Percentiles rank a stretch among this genome's conserved stretches.
Evolutionary conservation across 106 monocot genomes (phyloP).

Genomic region (Apostasia ramifera): DNA sequence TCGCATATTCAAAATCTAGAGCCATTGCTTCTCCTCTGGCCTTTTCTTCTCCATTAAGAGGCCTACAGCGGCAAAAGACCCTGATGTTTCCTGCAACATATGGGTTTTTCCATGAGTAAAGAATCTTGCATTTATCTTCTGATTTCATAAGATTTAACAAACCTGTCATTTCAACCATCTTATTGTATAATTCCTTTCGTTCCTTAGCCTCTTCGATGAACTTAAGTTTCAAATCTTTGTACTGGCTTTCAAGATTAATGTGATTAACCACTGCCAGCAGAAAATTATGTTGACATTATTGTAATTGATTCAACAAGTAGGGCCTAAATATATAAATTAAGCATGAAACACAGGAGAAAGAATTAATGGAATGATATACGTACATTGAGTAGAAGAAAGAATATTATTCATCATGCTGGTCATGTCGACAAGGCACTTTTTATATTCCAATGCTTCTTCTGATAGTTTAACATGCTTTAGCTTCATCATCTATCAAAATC

Average conservation of each 20-base stretch:
- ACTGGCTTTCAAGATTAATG: conserved; percentile 29
- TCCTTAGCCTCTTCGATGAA: conserved; percentile 65
- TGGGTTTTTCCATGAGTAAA: neutral
- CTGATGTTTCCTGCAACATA: conserved; percentile 75
- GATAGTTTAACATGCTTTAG: conserved; percentile 49
- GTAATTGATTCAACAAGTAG: neutral
- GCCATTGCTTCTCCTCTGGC: conserved; percentile 43
- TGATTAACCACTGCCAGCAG: conserved; percentile 36
- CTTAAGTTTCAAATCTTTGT: conserved; percentile 38
- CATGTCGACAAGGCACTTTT: conserved; percentile 42
- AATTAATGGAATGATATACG: neutral
- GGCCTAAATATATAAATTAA: neutral
- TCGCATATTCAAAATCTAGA: conserved; percentile 79
- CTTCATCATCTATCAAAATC: conserved; percentile 51
- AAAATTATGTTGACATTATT: neutral
- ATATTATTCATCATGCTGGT: conserved; percentile 20
- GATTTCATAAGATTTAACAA: conserved; percentile 5
- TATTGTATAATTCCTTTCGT: conserved; percentile 71
- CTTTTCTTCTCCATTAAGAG: conserved; percentile 66
- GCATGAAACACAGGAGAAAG: neutral
- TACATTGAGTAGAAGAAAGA: conserved; percentile 24
- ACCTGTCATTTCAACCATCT: conserved; percentile 85
- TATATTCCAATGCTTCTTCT: conserved; percentile 39
- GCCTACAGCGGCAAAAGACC: conserved; percentile 85
- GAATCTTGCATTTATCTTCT: neutral